Evolutionary conservation across 495 filamentous ascomycete genomes (phyloP).

Genomic region (Pyronema omphalodes): DNA sequence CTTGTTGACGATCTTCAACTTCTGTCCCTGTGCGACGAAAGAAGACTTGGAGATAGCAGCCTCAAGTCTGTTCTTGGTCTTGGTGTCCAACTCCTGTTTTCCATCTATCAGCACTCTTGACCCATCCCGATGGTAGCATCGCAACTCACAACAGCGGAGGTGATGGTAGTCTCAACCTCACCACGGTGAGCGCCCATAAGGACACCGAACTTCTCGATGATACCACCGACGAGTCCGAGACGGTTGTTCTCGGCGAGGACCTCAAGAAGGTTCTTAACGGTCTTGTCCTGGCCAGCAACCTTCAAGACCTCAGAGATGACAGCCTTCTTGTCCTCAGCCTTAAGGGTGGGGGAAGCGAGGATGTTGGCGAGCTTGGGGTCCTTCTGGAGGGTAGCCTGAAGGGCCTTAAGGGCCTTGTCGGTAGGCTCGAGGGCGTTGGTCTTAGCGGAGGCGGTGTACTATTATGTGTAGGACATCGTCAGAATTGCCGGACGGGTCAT

Average conservation of each 20-base stretch:
- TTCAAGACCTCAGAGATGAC: constrained; percentile 73
- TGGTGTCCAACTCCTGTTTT: constrained; percentile 64
- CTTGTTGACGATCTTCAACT: constrained; percentile 88
- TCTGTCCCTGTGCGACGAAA: constrained; percentile 82
- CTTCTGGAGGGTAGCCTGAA: constrained; percentile 53
- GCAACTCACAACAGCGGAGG: constrained; percentile 61
- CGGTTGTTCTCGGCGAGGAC: constrained; percentile 93
- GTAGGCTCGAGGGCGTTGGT: constrained; percentile 61
- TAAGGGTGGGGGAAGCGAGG: constrained; percentile 64
- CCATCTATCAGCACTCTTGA: constrained; percentile 1
- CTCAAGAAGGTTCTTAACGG: constrained; percentile 80
- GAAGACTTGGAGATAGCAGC: constrained; percentile 70
- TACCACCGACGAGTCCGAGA: constrained; percentile 57
- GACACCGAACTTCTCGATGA: constrained; percentile 69
- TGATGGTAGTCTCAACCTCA: constrained; percentile 82
- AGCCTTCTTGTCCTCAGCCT: constrained; percentile 53
- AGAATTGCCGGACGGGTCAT: not conserved
- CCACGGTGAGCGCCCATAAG: constrained; percentile 79
- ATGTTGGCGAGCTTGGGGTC: constrained; percentile 61
- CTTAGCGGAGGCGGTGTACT: constrained; percentile 95
- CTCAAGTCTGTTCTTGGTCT: constrained; percentile 68
- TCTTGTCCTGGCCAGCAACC: constrained; percentile 51
- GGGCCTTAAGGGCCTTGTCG: constrained; percentile 50
- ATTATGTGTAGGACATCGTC: constrained; percentile 24
- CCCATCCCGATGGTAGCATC: not conserved